phyloP scores from a whole-genome alignment of 2,329 filamentous ascomycete species.

The Xylaria sp. region DNA sequence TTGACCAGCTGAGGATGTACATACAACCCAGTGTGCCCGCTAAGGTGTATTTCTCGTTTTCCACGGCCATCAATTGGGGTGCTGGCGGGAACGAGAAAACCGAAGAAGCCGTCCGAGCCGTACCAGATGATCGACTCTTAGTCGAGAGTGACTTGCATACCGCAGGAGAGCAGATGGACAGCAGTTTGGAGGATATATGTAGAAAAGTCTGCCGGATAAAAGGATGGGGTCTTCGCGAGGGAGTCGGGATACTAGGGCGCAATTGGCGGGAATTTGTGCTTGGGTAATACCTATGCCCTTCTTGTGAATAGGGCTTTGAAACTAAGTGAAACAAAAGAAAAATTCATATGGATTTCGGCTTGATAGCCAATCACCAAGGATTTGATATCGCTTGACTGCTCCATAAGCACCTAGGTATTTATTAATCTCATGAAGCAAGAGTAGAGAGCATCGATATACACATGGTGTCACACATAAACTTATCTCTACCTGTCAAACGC shows the following conservation, averaged over 20 bases:
- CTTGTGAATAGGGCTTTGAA: neutral
- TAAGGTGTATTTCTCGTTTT: constrained; percentile 89
- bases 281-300: constrained; percentile 56
- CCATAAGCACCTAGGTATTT: too few species aligned
- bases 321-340: neutral
- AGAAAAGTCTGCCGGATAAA: constrained; percentile 81
- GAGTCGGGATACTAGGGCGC: constrained; percentile 71
- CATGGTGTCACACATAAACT: too few species aligned
- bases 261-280: constrained; percentile 86
- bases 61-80: constrained; percentile 81
- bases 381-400: neutral
- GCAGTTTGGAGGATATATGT: constrained; percentile 77
- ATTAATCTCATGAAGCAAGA: too few species aligned
- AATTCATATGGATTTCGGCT: neutral
- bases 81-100: constrained; percentile 61
- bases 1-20: constrained; percentile 82
- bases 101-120: constrained; percentile 73
- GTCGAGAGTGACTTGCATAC: constrained; percentile 91
- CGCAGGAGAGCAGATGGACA: constrained; percentile 85
- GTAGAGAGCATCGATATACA: too few species aligned
- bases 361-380: neutral
- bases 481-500: too few species aligned
- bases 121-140: constrained; percentile 83
- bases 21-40: constrained; percentile 77
- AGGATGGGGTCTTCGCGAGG: constrained; percentile 79